Conservation (phyloP, 768 basidiomycete genomes). For the Macrocybe gigantea region DNA sequence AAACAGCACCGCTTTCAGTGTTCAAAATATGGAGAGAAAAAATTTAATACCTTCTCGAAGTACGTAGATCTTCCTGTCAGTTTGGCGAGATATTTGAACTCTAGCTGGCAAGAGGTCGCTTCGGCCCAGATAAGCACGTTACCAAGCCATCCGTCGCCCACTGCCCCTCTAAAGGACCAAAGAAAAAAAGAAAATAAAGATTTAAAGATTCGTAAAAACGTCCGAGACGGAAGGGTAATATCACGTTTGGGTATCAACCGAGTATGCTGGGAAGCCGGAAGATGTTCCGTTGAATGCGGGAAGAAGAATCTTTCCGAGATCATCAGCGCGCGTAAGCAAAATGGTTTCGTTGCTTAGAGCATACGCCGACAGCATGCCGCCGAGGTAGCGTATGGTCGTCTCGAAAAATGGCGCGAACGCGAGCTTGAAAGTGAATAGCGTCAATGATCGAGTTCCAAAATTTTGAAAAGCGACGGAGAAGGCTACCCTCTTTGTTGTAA, state of each 20-base stretch:
- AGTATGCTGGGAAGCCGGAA: conserved; percentile 58
- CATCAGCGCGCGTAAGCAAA: conserved; percentile 58
- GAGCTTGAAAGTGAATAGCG: conserved; percentile 10
- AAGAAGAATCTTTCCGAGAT: conserved; percentile 57
- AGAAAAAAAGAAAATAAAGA: not conserved
- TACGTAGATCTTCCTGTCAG: conserved; percentile 55
- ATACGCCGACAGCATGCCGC: conserved; percentile 72
- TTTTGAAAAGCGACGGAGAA: not conserved
- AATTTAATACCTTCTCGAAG: conserved; percentile 23
- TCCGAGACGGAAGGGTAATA: conserved; percentile 5
- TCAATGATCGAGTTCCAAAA: conserved; percentile 1
- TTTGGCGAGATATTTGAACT: conserved; percentile 71
- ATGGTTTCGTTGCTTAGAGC: conserved; percentile 61
- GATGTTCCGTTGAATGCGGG: conserved; percentile 56
- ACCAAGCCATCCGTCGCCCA: conserved; percentile 23
- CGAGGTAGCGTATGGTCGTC: conserved; percentile 73
- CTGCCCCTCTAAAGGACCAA: conserved; percentile 19
- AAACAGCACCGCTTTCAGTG: too few relatives aligned
- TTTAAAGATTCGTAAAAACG: not conserved
- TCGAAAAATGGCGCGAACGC: conserved; percentile 55
- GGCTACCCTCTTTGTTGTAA: conserved; percentile 23
- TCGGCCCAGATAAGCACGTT: conserved; percentile 28
- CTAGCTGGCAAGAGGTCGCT: conserved; percentile 55
- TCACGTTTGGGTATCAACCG: conserved; percentile 50
- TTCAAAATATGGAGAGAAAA: not conserved